Evolutionary conservation across 2,329 filamentous ascomycete species (phyloP), one percentile per base, ranked within the genome.

Genomic region (Lojkania enalia): DNA sequence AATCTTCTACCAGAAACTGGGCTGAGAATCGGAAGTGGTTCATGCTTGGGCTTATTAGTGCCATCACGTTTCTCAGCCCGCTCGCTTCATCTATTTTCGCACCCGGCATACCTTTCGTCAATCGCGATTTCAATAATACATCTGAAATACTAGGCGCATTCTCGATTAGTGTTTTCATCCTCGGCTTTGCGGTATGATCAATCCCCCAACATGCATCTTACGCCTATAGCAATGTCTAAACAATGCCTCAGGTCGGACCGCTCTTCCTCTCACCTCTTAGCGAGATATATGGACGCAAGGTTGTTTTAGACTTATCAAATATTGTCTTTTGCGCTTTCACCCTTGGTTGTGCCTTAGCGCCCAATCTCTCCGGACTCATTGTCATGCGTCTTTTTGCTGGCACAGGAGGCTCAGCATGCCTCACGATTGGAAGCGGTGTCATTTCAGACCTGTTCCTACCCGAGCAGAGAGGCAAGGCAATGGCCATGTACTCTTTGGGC

Each of bases 301-400:
- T 67, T 12, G 48, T 69, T 5, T 51, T 68, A 20, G 61, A 69
- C 43, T 27, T 48, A 21, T 52, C 60, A 19, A 81, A 78, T 50
- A 38, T 78, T 3, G 74, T 74, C 71, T 80, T 80, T 56, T 65
- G 80, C 4, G 52, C 70, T 15, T 78, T 77, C 69, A 77, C 77
- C 36, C 53, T 79, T 2, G 66, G 71, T 2, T 77, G 66, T 32
- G 69, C 67, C 2, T 53, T 71, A 3, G 58, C 66, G 0, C 65
- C 64, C 2, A 69, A 60, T 20, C 57, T 71, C 2, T 45, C 46
- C 16, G 61, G 60, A 7, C 62, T 71, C 15, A 66, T 72, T 14
- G 52, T 52, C 13, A 69, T 70, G 59, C 65, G 67, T 1, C 60
- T 68, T 25, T 37, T 67, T 4, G 57, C 56, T 3, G 66, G 66